These are phyloP conservation scores for Primulina huaijiensis DNA, from an alignment of 257 asterid species.

Conservation along the genomic window DNA sequence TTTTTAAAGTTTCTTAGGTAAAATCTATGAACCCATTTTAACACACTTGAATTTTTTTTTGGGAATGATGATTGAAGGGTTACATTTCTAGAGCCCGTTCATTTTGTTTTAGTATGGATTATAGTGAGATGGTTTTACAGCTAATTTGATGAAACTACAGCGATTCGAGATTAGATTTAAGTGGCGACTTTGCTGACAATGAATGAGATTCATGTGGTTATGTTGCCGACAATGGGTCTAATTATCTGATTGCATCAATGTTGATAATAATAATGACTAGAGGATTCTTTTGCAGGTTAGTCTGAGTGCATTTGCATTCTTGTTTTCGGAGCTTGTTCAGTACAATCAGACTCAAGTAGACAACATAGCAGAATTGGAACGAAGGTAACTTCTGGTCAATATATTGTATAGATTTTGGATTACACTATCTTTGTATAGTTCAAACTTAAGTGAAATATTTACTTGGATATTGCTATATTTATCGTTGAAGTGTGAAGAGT, in stretches of 20 bases:
- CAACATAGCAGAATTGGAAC: conserved; percentile 71
- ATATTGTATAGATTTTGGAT: conserved; percentile 8
- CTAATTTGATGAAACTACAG: neutral
- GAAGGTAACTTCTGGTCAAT: conserved; percentile 43
- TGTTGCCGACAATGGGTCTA: neutral
- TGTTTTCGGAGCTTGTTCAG: conserved; percentile 91
- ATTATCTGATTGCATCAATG: neutral
- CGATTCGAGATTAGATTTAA: neutral
- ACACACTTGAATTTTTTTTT: neutral
- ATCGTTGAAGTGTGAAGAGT: neutral
- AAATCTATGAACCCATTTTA: neutral
- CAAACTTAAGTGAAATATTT: neutral
- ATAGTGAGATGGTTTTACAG: neutral
- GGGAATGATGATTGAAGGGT: neutral
- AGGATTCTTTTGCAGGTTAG: conserved; percentile 53
- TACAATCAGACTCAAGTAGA: conserved; percentile 92
- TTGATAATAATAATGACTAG: neutral
- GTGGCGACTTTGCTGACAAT: neutral
- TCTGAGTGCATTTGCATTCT: conserved; percentile 82
- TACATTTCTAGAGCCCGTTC: neutral
- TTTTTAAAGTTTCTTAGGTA: neutral
- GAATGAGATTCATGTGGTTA: neutral
- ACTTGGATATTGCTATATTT: neutral
- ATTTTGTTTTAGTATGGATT: neutral
- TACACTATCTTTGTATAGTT: neutral